Conservation (phyloP, 306 rosid species). For the Sphenostylis stenocarpa region DNA sequence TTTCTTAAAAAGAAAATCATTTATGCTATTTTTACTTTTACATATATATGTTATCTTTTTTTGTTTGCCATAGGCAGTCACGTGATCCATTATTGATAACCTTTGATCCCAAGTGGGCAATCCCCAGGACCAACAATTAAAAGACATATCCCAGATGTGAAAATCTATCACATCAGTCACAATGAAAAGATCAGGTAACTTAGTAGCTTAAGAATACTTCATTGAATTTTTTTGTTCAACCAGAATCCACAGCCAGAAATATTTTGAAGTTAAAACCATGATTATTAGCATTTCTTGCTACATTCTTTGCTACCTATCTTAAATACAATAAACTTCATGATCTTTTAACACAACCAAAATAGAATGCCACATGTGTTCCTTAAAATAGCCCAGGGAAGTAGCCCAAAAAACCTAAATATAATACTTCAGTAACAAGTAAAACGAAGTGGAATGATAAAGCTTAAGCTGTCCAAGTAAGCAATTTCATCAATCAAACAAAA, state of each 20-base stretch:
- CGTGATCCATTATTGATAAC: no score
- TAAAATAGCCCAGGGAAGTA: neutral
- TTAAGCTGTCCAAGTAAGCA: neutral
- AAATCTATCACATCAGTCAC: neutral
- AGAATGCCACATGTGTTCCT: neutral
- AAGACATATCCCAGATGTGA: no score
- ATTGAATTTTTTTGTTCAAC: neutral
- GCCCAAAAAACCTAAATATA: neutral
- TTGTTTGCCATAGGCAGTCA: no score
- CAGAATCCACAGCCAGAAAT: neutral
- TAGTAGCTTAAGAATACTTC: neutral
- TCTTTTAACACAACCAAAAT: slow-evolving; percentile 16
- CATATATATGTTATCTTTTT: no score
- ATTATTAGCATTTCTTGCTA: neutral
- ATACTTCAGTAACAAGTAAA: neutral
- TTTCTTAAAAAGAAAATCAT: no score
- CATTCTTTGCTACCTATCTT: neutral
- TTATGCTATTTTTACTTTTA: no score
- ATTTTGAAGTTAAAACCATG: neutral
- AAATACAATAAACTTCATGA: neutral
- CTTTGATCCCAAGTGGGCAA: neutral
- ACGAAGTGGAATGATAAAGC: neutral
- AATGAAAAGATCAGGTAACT: neutral
- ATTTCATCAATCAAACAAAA: neutral
- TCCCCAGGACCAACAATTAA: neutral